These are phyloP conservation scores for Backusella morwellensis DNA, from an alignment of 192 early-diverging fungal species.

Conservation along the genomic window DNA sequence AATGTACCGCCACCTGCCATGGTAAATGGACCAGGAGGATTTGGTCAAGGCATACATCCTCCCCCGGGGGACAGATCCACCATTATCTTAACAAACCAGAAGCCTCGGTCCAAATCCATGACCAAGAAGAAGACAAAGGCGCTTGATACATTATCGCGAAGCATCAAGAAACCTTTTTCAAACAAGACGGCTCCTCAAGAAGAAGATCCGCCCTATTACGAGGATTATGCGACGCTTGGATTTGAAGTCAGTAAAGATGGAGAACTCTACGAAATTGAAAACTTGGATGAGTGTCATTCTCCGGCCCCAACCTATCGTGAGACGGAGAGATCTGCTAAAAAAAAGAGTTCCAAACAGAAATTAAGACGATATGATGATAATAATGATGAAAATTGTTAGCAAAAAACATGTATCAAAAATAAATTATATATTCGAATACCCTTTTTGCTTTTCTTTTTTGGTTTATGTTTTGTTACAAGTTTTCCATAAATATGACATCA, in stretches of 20 bases:
- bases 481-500: neutral
- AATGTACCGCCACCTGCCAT: neutral
- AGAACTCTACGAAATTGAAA: neutral
- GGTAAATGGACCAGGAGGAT: constrained; percentile 12
- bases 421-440: neutral
- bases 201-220: neutral
- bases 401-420: neutral
- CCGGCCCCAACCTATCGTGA: neutral
- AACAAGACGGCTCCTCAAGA: neutral
- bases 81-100: constrained; percentile 28
- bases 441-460: neutral
- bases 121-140: neutral
- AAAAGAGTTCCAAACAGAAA: neutral
- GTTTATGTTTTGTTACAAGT: neutral
- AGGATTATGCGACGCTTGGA: neutral
- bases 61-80: constrained; percentile 4
- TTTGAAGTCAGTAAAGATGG: constrained; percentile 3
- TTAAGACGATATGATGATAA: neutral
- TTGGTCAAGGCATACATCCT: neutral
- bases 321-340: neutral
- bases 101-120: constrained; percentile 7
- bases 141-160: constrained; percentile 4
- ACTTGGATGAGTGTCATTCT: neutral
- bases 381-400: neutral
- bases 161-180: neutral